phyloP scores from a whole-genome alignment of 495 filamentous ascomycete species.

The Podospora conica region DNA sequence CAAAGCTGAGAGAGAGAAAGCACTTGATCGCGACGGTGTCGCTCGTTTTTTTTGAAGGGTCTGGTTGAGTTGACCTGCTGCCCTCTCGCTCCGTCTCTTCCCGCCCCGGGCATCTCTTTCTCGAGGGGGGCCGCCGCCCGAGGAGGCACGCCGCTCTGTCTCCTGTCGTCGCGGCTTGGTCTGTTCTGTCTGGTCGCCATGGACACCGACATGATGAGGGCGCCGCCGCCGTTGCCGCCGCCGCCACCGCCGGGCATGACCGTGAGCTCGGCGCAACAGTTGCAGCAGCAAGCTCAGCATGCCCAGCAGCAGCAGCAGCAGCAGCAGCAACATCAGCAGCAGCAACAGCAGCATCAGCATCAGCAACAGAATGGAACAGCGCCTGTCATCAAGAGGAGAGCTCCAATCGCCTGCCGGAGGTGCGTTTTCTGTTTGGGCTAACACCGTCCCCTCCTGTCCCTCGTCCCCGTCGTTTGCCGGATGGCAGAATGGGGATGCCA shows the following conservation, averaged over 20 bases:
- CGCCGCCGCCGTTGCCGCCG: constrained; percentile 3
- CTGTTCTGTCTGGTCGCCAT: constrained; percentile 3
- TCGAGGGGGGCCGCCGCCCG: neutral
- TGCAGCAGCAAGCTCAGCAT: constrained; percentile 8
- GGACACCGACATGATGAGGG: constrained; percentile 23
- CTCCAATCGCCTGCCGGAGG: constrained; percentile 47
- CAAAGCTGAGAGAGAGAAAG: constrained; percentile 6
- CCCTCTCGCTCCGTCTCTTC: neutral
- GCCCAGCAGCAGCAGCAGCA: neutral
- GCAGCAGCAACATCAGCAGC: neutral
- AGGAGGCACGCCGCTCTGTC: neutral
- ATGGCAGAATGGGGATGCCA: neutral
- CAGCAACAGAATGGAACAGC: constrained; percentile 1
- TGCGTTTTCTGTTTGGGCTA: constrained; percentile 17
- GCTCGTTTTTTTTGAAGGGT: neutral
- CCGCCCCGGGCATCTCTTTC: neutral
- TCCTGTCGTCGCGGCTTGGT: neutral
- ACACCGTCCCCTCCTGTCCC: neutral
- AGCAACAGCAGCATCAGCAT: constrained; percentile 8
- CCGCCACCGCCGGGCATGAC: constrained; percentile 11
- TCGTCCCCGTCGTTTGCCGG: constrained; percentile 9
- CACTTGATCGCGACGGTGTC: neutral
- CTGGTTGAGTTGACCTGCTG: neutral
- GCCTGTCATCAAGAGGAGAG: constrained; percentile 34
- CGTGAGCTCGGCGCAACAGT: neutral